phyloP scores from a whole-genome alignment of 106 monocot genomes.

The Dendrobium nobile region DNA sequence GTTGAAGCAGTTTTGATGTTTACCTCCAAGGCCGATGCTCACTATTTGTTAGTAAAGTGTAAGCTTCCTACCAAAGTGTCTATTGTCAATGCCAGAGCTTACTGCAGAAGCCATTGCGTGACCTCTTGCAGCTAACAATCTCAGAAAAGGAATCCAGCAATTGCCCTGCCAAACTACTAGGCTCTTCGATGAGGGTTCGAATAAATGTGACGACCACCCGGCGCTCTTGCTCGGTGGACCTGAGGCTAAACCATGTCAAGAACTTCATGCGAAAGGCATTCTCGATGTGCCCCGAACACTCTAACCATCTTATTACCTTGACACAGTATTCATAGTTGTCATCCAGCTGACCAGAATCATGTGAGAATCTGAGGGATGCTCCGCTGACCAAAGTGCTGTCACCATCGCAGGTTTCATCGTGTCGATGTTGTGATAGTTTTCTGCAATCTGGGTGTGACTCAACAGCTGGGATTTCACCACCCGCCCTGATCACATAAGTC shows the following conservation, averaged over 20 bases:
- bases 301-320: slow-evolving; percentile 80
- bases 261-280: slow-evolving; percentile 91
- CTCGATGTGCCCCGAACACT: slow-evolving; percentile 72
- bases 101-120: slow-evolving; percentile 60
- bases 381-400: slow-evolving; percentile 57
- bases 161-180: slow-evolving; percentile 76
- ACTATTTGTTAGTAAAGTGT: not conserved
- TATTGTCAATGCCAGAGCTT: slow-evolving; percentile 72
- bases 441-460: slow-evolving; percentile 46
- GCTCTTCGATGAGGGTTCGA: slow-evolving; percentile 73
- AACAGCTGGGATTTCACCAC: slow-evolving; percentile 45
- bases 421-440: slow-evolving; percentile 16
- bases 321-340: slow-evolving; percentile 87
- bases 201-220: slow-evolving; percentile 86
- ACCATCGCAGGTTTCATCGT: slow-evolving; percentile 47
- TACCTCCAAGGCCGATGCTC: not conserved
- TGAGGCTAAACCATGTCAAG: slow-evolving; percentile 89
- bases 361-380: slow-evolving; percentile 29
- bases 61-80: not conserved
- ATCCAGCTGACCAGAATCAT: slow-evolving; percentile 54
- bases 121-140: slow-evolving; percentile 66
- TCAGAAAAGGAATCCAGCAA: slow-evolving; percentile 76
- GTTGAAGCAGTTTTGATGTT: not conserved
- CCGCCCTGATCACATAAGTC: slow-evolving; percentile 30
- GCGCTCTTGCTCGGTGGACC: slow-evolving; percentile 80